Evolutionary conservation across 192 early-diverging fungal genomes (phyloP).

Genomic region (Geranomyces variabilis): DNA sequence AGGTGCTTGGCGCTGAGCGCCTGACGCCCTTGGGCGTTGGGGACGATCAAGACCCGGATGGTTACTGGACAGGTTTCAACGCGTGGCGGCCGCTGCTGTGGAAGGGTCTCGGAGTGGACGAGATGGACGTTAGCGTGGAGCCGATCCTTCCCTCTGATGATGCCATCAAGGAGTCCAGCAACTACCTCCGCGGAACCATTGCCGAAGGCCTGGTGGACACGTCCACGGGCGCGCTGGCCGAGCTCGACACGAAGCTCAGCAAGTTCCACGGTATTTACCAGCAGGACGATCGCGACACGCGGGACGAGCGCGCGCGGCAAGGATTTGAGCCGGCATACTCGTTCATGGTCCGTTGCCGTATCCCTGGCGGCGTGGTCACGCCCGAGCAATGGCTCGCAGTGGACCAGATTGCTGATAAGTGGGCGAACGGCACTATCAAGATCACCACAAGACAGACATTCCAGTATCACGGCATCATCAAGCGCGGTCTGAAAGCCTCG

Average conservation of each 20-base stretch:
- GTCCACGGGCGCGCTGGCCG: conserved; percentile 80
- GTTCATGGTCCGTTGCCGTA: conserved; percentile 96
- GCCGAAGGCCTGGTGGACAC: conserved; percentile 79
- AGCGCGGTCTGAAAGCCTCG: conserved; percentile 82
- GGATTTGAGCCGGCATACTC: conserved; percentile 90
- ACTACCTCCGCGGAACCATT: conserved; percentile 93
- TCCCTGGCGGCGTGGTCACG: conserved; percentile 88
- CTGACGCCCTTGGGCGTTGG: conserved; percentile 74
- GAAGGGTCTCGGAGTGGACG: conserved; percentile 77
- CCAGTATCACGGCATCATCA: conserved; percentile 96
- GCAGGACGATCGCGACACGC: conserved; percentile 95
- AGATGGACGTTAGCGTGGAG: conserved; percentile 62
- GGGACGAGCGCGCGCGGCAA: conserved; percentile 79
- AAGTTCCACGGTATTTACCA: conserved; percentile 98
- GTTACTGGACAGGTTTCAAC: conserved; percentile 80
- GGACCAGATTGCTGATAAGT: conserved; percentile 83
- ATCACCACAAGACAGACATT: conserved; percentile 95
- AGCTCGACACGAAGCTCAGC: conserved; percentile 88
- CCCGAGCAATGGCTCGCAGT: conserved; percentile 92
- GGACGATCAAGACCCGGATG: conserved; percentile 94
- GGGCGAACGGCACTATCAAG: conserved; percentile 89
- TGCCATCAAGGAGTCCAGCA: conserved; percentile 89
- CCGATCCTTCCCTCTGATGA: conserved; percentile 79
- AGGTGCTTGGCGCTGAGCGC: conserved; percentile 71
- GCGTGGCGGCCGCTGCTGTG: conserved; percentile 82